Conservation (phyloP, 768 basidiomycete species). For the Trametopsis cervina region DNA sequence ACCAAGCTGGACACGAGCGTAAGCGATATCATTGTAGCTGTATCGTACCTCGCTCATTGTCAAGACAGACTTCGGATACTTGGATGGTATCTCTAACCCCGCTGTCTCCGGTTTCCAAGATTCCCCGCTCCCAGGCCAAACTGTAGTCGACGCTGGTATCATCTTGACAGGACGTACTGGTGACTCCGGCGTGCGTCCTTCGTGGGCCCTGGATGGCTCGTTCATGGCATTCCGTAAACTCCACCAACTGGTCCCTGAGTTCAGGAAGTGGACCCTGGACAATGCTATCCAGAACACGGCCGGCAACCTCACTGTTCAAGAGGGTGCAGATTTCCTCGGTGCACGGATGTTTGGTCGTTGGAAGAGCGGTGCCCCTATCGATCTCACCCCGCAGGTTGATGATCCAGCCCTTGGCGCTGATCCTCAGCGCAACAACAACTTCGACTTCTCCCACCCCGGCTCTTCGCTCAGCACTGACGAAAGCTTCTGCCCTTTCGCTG, state of each 20-base stretch:
- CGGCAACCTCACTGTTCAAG: conserved; percentile 1
- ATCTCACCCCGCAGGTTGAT: conserved; percentile 2
- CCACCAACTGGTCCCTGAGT: conserved; percentile 10
- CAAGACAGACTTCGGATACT: conserved; percentile 18
- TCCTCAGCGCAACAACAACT: conserved; percentile 10
- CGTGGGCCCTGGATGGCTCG: conserved; percentile 8
- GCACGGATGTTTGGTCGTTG: conserved; percentile 10
- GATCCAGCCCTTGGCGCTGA: conserved; percentile 6
- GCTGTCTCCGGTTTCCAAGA: conserved; percentile 23
- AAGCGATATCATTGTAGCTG: not conserved
- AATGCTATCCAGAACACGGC: conserved; percentile 1
- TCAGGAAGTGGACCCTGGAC: conserved; percentile 8
- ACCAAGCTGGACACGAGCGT: conserved; percentile 5
- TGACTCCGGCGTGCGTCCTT: not conserved
- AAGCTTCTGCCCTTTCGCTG: conserved; percentile 8
- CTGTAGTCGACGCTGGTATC: conserved; percentile 21
- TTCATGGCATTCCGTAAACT: conserved; percentile 12
- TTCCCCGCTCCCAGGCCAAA: conserved; percentile 16
- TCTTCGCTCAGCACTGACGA: not conserved
- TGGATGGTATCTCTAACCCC: conserved; percentile 27
- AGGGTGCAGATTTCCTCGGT: conserved; percentile 8
- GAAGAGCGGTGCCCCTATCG: conserved; percentile 9
- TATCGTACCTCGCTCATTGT: not conserved
- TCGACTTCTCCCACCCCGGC: conserved; percentile 4
- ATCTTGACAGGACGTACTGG: conserved; percentile 16